Base-by-base conservation (phyloP, 805 yeast genomes). In the Zygoascus bituminiphila region DNA sequence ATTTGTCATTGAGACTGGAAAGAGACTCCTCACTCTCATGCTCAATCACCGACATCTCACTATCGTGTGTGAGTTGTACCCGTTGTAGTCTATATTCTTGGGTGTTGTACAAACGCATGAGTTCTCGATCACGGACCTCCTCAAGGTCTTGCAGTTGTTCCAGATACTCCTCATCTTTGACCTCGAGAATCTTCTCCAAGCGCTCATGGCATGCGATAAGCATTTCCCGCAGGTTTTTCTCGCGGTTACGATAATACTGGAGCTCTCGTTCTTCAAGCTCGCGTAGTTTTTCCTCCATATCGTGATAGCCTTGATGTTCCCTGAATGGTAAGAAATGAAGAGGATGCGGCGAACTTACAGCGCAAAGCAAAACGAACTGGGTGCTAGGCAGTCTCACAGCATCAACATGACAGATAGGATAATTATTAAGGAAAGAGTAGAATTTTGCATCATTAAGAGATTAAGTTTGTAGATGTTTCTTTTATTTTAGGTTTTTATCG, bases 121-220 rank as follows among this genome's bases (percentile, higher is more conserved):
- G 53, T 44, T 53, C 54, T 22, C 40, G 44, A 36, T 55, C 58
- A 15, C 58, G 46, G 23, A 21, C 15, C 42, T 55, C 58, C 20
- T 53, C 53, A 40, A 55, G 44, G 42, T 55, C 58, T 20, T 26
- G 35, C 36, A 50, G 23, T 33, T 37, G 26, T n/a, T 51, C 49
- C 29, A 48, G 22, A 44, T 46, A 51, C 25, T 44, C 48, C 2
- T 48, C 45, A 15, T 55, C 56, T 2, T 31, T 25, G 26, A 42
- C 51, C n/a, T 48, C 49, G n/a, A 41, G 10, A 4, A 41, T 20
- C 4, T 41, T 41, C 12, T 41, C 44, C 44, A 41, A 35, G 3
- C 26, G 33, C 4, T 20, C 35, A 41, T 41, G 44, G 10, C 17
- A 25, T n/a, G 3, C 19, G 9, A 26, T 24, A 15, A 41, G 35